Percentiles rank a stretch among this genome's conserved stretches.
Conservation (phyloP, 805 yeast species). For the Yarrowia keelungensis region DNA sequence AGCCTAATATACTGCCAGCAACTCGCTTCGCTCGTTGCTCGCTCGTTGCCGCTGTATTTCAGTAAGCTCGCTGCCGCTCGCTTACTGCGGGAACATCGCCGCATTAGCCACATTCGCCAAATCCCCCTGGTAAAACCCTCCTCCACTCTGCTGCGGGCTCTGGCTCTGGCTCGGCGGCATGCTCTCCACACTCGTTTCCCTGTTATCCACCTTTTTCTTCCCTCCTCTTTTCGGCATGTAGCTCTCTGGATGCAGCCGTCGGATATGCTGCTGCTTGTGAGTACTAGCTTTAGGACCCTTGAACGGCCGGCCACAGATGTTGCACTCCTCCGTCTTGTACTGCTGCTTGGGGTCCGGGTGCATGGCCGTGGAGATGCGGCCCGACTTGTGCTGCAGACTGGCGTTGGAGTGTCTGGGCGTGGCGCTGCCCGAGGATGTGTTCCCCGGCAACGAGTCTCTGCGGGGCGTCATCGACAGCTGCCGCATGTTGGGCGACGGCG, state of each 20-base stretch:
- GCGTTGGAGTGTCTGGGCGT: constrained; percentile 5
- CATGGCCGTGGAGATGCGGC: constrained; percentile 23
- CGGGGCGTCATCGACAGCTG: constrained; percentile 31
- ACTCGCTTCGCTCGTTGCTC: too few relatives aligned
- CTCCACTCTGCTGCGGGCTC: constrained; percentile 30
- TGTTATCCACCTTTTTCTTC: constrained; percentile 47
- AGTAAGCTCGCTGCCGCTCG: constrained; percentile 1
- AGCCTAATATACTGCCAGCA: too few relatives aligned
- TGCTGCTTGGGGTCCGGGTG: constrained; percentile 36
- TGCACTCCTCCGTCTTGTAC: constrained; percentile 52
- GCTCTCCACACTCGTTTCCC: constrained; percentile 25
- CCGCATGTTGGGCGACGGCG: constrained; percentile 37
- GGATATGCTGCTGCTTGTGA: constrained; percentile 58
- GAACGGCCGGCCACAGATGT: constrained; percentile 55
- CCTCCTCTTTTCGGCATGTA: constrained; percentile 58
- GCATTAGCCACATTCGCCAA: constrained; percentile 21
- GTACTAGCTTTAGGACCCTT: constrained; percentile 58
- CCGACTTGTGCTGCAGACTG: constrained; percentile 9
- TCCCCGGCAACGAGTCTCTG: constrained; percentile 30
- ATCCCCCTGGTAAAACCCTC: constrained; percentile 16
- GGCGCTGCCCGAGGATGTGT: constrained; percentile 5
- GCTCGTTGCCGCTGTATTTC: too few relatives aligned
- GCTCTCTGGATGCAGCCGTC: constrained; percentile 56
- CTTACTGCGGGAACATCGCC: constrained; percentile 29
- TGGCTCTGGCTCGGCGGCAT: constrained; percentile 34